Evolutionary conservation across 352 stramenopile species (phyloP), one percentile per base, ranked within the genome.

Genomic region (Pythium sp.): DNA sequence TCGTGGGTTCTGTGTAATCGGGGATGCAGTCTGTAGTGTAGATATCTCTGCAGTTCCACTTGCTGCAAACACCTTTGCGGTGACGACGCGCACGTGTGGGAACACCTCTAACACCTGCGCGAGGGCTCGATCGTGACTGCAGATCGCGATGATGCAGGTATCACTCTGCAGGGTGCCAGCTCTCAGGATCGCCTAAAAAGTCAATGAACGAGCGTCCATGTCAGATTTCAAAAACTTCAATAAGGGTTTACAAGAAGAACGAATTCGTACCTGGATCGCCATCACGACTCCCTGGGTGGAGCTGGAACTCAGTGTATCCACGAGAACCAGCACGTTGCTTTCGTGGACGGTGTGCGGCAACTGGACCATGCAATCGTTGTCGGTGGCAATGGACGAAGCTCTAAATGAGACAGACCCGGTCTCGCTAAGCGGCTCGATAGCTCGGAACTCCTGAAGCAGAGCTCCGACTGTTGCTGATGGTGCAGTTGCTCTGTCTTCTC

Each of bases 101-200:
- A 59, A 58, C 28, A 22, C 5, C 46, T 28, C 12, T 11, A 59
- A 15, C 47, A 58, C 14, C 3, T 66, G 46, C 61, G 46, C 20
- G n/a, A 66, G 47, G 12, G 32, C 46, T 9, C 47, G 49, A 12
- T 66, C 32, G 61, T 66, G 61, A 15, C 61, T 60, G n/a, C 30
- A 47, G 8, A 66, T 30, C 61, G 61, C 34, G 5, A 66, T 47
- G 34, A 66, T 20, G 28, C 32, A 66, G 30, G 60, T 49, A 32
- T 60, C 28, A 28, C 41, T 49, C 15, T 66, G 47, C 12, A 6
- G 26, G 8, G 30, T n/a, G 20, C 53, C 47, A 7, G 18, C 46
- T 3, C 9, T 5, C 8, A 66, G 22, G 2, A 66, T n/a, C 12
- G 32, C 49, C 61, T 66, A 53, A 7, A 30, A n/a, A 11, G 46